Evolutionary conservation across 164 flowering plant genomes (phyloP).

Genomic region (Aristolochia fimbriata): DNA sequence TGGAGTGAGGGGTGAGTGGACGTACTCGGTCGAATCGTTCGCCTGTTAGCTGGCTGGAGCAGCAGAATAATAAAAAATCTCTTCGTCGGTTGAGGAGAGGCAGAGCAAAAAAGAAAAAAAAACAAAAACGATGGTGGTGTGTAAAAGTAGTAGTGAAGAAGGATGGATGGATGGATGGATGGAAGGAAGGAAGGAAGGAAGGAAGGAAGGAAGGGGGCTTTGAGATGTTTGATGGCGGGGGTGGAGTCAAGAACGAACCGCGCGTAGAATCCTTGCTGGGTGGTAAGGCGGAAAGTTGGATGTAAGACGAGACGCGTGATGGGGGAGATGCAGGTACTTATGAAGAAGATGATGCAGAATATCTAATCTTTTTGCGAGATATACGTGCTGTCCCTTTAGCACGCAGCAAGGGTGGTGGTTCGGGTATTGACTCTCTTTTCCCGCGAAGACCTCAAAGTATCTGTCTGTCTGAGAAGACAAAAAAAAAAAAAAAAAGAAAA

Average conservation of each 20-base stretch:
- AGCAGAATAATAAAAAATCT: too few species aligned
- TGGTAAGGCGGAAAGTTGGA: constrained; percentile 16
- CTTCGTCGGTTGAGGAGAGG: neutral
- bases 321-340: too few species aligned
- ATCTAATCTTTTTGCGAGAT: too few species aligned
- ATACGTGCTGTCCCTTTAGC: neutral
- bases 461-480: too few species aligned
- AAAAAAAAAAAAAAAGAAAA: too few species aligned
- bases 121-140: too few species aligned
- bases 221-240: constrained; percentile 21
- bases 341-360: too few species aligned
- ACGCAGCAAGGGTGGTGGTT: constrained; percentile 42
- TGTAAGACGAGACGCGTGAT: too few species aligned
- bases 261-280: constrained; percentile 44
- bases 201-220: neutral
- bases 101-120: neutral
- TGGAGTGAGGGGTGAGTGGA: too few species aligned
- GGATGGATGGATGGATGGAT: neutral
- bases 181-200: neutral
- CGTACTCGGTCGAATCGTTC: too few species aligned
- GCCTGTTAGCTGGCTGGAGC: too few species aligned
- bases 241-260: constrained; percentile 99
- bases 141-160: constrained; percentile 1
- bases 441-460: too few species aligned
- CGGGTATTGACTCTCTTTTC: constrained; percentile 47